Evolutionary conservation across 257 asterid genomes (phyloP).

Genomic region (Ligustrum vulgare): DNA sequence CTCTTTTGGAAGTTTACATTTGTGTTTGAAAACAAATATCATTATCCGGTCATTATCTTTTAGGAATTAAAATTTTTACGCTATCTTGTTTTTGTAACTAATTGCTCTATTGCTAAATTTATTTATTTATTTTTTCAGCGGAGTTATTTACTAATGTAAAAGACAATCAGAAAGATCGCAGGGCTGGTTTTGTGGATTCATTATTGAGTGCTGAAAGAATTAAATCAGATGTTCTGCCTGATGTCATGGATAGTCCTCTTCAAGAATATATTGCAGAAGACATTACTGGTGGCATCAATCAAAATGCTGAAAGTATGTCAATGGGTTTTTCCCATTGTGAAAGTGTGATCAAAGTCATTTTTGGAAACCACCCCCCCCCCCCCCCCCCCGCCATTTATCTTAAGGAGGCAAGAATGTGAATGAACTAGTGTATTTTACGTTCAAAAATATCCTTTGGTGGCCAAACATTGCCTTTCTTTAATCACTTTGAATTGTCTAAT

Average conservation of each 20-base stretch:
- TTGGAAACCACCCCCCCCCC: background rate
- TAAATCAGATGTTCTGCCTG: conserved; percentile 37
- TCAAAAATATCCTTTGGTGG: background rate
- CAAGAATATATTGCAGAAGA: conserved; percentile 36
- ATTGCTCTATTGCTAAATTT: conserved; percentile 17
- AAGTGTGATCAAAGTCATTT: conserved; percentile 8
- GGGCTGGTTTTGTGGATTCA: conserved; percentile 81
- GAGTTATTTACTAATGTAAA: conserved; percentile 46
- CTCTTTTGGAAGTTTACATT: conserved; percentile 1
- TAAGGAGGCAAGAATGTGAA: background rate
- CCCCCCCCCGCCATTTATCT: background rate
- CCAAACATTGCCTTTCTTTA: background rate
- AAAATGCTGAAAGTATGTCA: conserved; percentile 32
- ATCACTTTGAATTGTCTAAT: conserved; percentile 4
- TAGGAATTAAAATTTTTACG: background rate
- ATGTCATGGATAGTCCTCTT: conserved; percentile 33
- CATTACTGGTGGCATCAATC: conserved; percentile 22
- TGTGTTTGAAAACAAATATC: background rate
- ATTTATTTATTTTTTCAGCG: conserved; percentile 33
- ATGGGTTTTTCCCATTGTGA: background rate
- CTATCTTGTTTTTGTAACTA: background rate
- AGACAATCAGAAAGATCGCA: conserved; percentile 61
- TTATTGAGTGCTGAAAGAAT: conserved; percentile 47
- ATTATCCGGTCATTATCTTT: background rate
- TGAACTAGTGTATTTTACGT: background rate